Percentiles rank a stretch among this genome's conserved stretches.
These are phyloP conservation scores for Hirsutella minnesotensis DNA, from an alignment of 2,329 filamentous ascomycete species.

Conservation along the genomic window DNA sequence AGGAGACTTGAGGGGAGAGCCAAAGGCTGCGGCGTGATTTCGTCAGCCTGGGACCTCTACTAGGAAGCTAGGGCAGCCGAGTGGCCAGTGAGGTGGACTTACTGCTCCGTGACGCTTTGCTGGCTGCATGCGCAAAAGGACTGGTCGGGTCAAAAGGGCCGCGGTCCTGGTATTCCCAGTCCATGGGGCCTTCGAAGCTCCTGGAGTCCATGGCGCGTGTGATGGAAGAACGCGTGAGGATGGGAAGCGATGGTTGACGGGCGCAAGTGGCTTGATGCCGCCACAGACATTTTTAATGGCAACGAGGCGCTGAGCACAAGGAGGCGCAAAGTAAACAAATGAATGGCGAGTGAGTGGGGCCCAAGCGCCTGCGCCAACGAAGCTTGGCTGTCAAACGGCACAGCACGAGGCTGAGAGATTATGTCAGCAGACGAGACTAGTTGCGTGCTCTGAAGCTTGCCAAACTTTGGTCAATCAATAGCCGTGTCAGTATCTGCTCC, in stretches of 20 bases:
- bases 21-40: constrained; percentile 20
- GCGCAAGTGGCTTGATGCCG: background rate
- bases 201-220: constrained; percentile 35
- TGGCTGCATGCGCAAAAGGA: constrained; percentile 45
- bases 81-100: constrained; percentile 10
- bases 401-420: background rate
- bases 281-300: background rate
- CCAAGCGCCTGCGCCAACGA: background rate
- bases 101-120: constrained; percentile 29
- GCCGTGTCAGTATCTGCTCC: background rate
- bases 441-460: background rate
- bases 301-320: background rate
- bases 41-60: constrained; percentile 5
- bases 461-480: background rate
- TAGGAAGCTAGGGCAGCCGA: background rate
- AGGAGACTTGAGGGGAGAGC: constrained; percentile 23
- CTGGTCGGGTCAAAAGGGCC: constrained; percentile 49
- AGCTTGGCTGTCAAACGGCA: background rate
- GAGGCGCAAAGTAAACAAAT: background rate
- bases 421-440: background rate
- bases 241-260: background rate
- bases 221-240: background rate
- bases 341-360: background rate
- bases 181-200: constrained; percentile 51
- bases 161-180: constrained; percentile 50